phyloP scores from a whole-genome alignment of 129 eudicot species.

The Helichrysum umbraculigerum region DNA sequence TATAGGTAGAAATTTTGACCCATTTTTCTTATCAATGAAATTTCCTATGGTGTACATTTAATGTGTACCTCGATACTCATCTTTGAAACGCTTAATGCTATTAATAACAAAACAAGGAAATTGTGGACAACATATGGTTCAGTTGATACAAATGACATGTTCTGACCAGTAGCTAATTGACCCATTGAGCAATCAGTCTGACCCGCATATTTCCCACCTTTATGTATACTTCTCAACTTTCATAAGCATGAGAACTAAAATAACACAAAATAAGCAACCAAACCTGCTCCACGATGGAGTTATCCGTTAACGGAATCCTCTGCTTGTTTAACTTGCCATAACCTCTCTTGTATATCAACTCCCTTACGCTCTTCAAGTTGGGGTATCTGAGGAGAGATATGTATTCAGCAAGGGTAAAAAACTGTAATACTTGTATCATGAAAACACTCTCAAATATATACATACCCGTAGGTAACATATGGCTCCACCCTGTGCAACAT shows the following conservation, averaged over 20 bases:
- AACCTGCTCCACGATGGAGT: slow-evolving; percentile 72
- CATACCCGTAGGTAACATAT: slow-evolving; percentile 83
- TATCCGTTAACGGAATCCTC: slow-evolving; percentile 77
- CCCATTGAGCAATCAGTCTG: no score
- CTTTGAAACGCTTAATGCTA: no score
- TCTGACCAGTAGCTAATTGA: no score
- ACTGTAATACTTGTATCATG: neutral
- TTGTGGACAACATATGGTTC: no score
- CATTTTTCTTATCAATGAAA: no score
- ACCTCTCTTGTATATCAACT: slow-evolving; percentile 83
- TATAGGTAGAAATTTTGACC: no score
- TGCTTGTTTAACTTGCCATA: slow-evolving; percentile 82
- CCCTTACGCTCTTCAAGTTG: slow-evolving; percentile 74
- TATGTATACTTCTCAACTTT: neutral
- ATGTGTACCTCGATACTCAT: no score
- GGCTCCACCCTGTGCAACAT: slow-evolving; percentile 97
- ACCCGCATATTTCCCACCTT: no score
- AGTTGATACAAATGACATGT: no score
- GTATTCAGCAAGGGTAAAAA: neutral
- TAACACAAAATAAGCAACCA: neutral
- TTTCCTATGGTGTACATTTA: no score
- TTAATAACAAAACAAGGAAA: no score
- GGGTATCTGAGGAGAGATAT: slow-evolving; percentile 52
- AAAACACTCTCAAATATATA: neutral
- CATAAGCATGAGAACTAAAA: neutral